Base-by-base conservation (phyloP, 176 grass and related monocot genomes). In the Bonia amplexicaulis region DNA sequence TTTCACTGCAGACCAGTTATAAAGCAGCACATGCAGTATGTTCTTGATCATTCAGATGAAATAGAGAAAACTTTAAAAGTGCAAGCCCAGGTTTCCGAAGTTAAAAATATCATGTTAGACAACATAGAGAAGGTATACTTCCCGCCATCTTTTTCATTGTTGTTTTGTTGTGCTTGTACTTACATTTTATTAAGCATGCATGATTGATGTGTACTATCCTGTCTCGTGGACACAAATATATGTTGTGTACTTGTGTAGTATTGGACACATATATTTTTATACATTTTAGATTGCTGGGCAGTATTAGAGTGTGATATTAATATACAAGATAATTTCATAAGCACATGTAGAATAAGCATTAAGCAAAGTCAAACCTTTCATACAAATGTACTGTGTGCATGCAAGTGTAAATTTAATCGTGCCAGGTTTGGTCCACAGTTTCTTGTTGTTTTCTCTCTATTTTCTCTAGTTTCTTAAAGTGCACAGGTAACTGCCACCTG, bases 61-160 rank as follows among this genome's bases (percentile, higher is more conserved):
- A 85, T 97, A 85, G 91, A 97, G 58, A 95, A 95, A 80, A 90
- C 87, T 77, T 80, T 87, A 66, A 97, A 97, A 88, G 87, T 97
- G 76, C 94, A 97, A 66, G 91, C 89, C 63, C 92, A 97, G 93
- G 95, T 97, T 83, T 94, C 92, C 45, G 92, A 97, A 93, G 92
- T 97, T 41, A 97, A 97, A 93, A 95, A 86, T 79, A 93, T 97
- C 82, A 97, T 97, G 95, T 80, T 95, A 71, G 87, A 92, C 55
- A 97, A 93, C 75, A 93, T 97, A 66, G 89, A 95, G 62, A 97
- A 97, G 95, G 95, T 97, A 86, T 82, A 37, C 52, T 74, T 53
- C 62, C 23, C 15, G 27, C 76, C 27, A 25, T 2, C 40, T 65
- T 63, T 72, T 40, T 58, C 27, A 12, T 23, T 37, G 16, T 8